Percentiles rank a stretch among this genome's conserved stretches.
Evolutionary conservation across 768 basidiomycete genomes (phyloP).

Genomic region (Naematelia aurantialba): DNA sequence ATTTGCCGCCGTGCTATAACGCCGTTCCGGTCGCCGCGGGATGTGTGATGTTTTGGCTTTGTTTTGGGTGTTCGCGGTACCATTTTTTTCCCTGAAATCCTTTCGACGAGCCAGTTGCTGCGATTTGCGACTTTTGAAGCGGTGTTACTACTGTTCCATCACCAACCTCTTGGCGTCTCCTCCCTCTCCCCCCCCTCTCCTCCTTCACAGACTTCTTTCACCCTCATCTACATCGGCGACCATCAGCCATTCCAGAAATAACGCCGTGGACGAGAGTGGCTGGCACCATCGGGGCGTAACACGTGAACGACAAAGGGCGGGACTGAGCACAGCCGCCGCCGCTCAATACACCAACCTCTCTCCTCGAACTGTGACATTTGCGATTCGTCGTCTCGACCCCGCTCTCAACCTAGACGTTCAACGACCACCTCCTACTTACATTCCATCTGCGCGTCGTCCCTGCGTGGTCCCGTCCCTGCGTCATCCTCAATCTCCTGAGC

Average conservation of each 20-base stretch:
- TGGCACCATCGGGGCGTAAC: too few species aligned
- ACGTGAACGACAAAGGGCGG: neutral
- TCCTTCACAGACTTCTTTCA: neutral
- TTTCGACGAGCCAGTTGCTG: too few species aligned
- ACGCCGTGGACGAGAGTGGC: too few species aligned
- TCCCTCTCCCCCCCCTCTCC: neutral
- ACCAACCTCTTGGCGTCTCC: neutral
- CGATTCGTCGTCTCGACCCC: neutral
- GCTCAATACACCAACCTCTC: neutral
- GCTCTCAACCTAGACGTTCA: neutral
- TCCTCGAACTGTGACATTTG: neutral
- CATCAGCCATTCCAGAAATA: too few species aligned
- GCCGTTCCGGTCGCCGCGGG: too few species aligned
- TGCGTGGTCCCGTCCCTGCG: neutral
- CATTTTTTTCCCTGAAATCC: neutral
- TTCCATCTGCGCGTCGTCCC: neutral
- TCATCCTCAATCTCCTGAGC: too few species aligned
- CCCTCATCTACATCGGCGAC: too few species aligned
- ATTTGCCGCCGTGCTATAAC: neutral
- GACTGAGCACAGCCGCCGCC: neutral
- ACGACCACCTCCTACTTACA: neutral
- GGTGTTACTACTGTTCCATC: neutral
- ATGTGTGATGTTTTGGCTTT: neutral
- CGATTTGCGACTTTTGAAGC: neutral
- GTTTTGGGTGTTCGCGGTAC: too few species aligned